Percentiles rank a stretch among this genome's conserved stretches.
Conservation (phyloP, 2,329 filamentous ascomycete genomes). For the Dothideomycetes sp. region DNA sequence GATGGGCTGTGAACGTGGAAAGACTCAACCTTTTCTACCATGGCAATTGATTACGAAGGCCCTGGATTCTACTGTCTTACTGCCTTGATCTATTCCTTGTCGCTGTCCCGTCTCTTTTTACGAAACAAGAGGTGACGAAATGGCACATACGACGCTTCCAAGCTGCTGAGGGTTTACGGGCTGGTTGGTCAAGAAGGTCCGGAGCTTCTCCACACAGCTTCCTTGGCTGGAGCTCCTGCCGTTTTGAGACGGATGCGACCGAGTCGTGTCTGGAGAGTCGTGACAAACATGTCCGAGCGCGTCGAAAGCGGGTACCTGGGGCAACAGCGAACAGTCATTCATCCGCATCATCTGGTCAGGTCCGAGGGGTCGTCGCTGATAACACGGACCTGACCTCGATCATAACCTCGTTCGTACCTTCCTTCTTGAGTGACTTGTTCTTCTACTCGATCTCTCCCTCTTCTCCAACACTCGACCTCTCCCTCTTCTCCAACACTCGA, state of each 20-base stretch:
- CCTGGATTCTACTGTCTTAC: slow-evolving; percentile 2
- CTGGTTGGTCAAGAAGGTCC: background rate
- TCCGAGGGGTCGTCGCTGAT: too few relatives aligned
- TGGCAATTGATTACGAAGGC: background rate
- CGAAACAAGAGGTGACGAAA: slow-evolving; percentile 11
- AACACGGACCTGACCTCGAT: background rate
- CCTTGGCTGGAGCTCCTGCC: too few relatives aligned
- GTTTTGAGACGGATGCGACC: slow-evolving; percentile 9
- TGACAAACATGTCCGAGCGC: background rate
- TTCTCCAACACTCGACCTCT: background rate
- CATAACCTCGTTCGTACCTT: background rate
- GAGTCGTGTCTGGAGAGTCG: background rate
- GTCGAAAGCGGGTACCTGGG: slow-evolving; percentile 6
- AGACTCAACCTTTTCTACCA: background rate
- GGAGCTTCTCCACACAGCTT: slow-evolving; percentile 2
- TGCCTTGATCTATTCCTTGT: too few relatives aligned
- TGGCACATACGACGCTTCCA: background rate
- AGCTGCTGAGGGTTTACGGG: too few relatives aligned
- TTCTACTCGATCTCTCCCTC: background rate
- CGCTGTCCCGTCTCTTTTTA: too few relatives aligned
- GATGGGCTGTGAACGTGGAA: background rate
- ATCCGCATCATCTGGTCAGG: slow-evolving; percentile 1
- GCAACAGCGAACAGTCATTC: slow-evolving; percentile 9
- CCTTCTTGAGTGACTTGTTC: background rate
- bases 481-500: background rate